Conservation (phyloP, 2,329 filamentous ascomycete genomes). For the Pyrenochaeta sp. region DNA sequence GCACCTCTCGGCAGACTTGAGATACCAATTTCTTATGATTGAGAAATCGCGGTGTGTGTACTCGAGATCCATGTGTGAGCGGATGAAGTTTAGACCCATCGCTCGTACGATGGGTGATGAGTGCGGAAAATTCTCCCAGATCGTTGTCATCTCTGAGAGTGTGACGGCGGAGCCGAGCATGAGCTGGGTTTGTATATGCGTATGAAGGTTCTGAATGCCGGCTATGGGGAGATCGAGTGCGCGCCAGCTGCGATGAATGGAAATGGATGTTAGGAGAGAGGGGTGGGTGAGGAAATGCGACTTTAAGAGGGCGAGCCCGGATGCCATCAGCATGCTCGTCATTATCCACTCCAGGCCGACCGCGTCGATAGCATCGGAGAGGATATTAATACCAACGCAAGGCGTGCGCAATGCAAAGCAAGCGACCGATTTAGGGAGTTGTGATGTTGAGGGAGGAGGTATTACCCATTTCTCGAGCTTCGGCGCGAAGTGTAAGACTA, state of each 20-base stretch:
- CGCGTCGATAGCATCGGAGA: slow-evolving; percentile 11
- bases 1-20: slow-evolving; percentile 4
- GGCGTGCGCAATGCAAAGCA: slow-evolving; percentile 13
- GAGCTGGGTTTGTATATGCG: slow-evolving; percentile 24
- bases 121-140: slow-evolving; percentile 28
- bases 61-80: slow-evolving; percentile 5
- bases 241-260: slow-evolving; percentile 31
- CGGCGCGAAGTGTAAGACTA: slow-evolving; percentile 34
- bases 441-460: slow-evolving; percentile 10
- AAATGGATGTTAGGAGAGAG: slow-evolving; percentile 14
- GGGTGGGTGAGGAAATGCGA: slow-evolving; percentile 13
- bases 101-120: slow-evolving; percentile 15
- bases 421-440: slow-evolving; percentile 1
- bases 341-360: slow-evolving; percentile 29
- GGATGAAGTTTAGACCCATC: slow-evolving; percentile 27
- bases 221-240: slow-evolving; percentile 24
- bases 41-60: slow-evolving; percentile 19
- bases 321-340: slow-evolving; percentile 25
- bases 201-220: slow-evolving; percentile 22
- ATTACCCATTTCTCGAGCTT: slow-evolving; percentile 27
- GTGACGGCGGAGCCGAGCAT: slow-evolving; percentile 16
- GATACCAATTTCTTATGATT: slow-evolving; percentile 18
- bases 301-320: slow-evolving; percentile 7
- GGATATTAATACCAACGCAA: slow-evolving; percentile 33
- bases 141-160: slow-evolving; percentile 15